Conservation (phyloP, 2,329 filamentous ascomycete genomes). For the Verticillium isaacii region DNA sequence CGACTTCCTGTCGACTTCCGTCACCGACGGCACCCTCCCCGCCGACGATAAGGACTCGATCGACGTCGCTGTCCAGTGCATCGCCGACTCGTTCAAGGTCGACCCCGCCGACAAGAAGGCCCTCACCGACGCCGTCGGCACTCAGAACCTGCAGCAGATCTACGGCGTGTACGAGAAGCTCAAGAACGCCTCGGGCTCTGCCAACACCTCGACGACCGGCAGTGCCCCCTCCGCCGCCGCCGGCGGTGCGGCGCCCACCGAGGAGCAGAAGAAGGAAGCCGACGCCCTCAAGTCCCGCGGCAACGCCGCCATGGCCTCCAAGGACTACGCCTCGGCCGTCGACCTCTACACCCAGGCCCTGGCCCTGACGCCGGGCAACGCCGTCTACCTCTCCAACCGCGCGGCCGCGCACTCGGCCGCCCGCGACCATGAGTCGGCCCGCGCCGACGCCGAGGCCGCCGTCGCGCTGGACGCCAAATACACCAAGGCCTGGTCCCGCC, state of each 20-base stretch:
- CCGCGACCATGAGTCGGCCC: slow-evolving; percentile 78
- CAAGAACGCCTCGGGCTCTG: slow-evolving; percentile 49
- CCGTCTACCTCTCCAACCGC: slow-evolving; percentile 96
- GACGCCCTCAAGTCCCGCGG: slow-evolving; percentile 86
- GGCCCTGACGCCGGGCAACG: slow-evolving; percentile 74
- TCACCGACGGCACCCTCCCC: slow-evolving; percentile 82
- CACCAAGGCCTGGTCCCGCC: slow-evolving; percentile 93
- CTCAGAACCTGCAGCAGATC: slow-evolving; percentile 84
- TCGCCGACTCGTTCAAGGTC: slow-evolving; percentile 91
- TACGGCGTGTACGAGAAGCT: slow-evolving; percentile 97
- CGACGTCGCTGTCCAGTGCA: slow-evolving; percentile 91
- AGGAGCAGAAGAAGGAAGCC: slow-evolving; percentile 70
- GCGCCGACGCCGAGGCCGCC: slow-evolving; percentile 84
- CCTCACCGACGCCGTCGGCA: slow-evolving; percentile 71
- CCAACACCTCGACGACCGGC: slow-evolving; percentile 36
- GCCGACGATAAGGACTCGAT: slow-evolving; percentile 89
- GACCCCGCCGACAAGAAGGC: slow-evolving; percentile 73
- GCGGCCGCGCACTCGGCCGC: slow-evolving; percentile 87
- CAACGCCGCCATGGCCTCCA: slow-evolving; percentile 91
- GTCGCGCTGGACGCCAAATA: slow-evolving; percentile 85
- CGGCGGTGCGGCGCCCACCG: slow-evolving; percentile 28
- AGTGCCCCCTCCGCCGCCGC: slow-evolving; percentile 27
- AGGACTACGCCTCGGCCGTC: slow-evolving; percentile 81
- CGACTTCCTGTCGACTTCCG: slow-evolving; percentile 83
- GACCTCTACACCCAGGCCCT: slow-evolving; percentile 86